phyloP scores from a whole-genome alignment of 805 yeast species.

The Zygosaccharomyces bisporus region DNA sequence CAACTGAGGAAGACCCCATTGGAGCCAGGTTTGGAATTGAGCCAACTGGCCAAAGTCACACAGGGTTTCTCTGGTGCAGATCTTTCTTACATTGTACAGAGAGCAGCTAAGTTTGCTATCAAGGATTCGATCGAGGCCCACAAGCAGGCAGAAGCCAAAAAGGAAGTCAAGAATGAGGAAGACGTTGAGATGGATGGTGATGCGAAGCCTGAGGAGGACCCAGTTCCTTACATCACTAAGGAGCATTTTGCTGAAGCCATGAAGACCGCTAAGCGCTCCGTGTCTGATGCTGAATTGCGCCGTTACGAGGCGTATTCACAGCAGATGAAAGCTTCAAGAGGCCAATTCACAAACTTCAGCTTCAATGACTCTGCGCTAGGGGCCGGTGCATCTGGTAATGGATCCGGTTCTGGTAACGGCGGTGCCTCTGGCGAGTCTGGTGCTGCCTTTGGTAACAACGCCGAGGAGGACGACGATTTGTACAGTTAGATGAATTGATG shows the following conservation, averaged over 20 bases:
- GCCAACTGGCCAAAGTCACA: slow-evolving; percentile 89
- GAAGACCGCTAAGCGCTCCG: slow-evolving; percentile 98
- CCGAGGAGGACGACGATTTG: slow-evolving; percentile 63
- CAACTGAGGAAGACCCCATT: slow-evolving; percentile 98
- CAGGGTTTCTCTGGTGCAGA: slow-evolving; percentile 99
- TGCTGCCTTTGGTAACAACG: slow-evolving; percentile 43
- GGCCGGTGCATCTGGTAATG: slow-evolving; percentile 42
- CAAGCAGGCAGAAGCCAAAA: slow-evolving; percentile 43
- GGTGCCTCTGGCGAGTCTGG: slow-evolving; percentile 36
- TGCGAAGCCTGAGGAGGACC: slow-evolving; percentile 55
- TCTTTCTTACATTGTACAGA: slow-evolving; percentile 92
- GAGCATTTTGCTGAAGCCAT: slow-evolving; percentile 98
- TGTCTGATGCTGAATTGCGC: slow-evolving; percentile 94
- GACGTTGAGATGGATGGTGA: slow-evolving; percentile 44
- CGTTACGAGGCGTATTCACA: slow-evolving; percentile 98
- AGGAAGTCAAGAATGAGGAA: slow-evolving; percentile 43
- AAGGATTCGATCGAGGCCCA: slow-evolving; percentile 95
- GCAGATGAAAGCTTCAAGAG: slow-evolving; percentile 93
- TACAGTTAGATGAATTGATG: slow-evolving; percentile 40
- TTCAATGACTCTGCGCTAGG: slow-evolving; percentile 60
- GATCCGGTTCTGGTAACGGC: slow-evolving; percentile 35
- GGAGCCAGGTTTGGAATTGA: slow-evolving; percentile 91
- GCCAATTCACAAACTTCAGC: slow-evolving; percentile 86
- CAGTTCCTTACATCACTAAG: slow-evolving; percentile 92
- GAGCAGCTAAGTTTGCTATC: slow-evolving; percentile 98